Evolutionary conservation across 306 rosid genomes (phyloP).

Genomic region (Prunus persica): Prunus_persica_NCBIv2 NC_034011.1:2537001-2537500

Average conservation of each 20-base stretch:
- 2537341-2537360: neutral
- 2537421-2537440: slow-evolving; percentile 42
- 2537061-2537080: too few relatives aligned
- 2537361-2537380: neutral
- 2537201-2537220: too few relatives aligned
- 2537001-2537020: too few relatives aligned
- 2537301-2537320: neutral
- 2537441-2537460: slow-evolving; percentile 58
- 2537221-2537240: too few relatives aligned
- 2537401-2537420: slow-evolving; percentile 37
- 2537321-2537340: neutral
- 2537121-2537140: too few relatives aligned
- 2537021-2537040: too few relatives aligned
- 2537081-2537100: too few relatives aligned
- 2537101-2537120: too few relatives aligned
- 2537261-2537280: neutral
- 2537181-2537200: too few relatives aligned
- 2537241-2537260: neutral
- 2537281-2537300: neutral
- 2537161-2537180: too few relatives aligned
- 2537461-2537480: slow-evolving; percentile 80
- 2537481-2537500: slow-evolving; percentile 60
- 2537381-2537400: slow-evolving; percentile 52
- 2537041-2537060: too few relatives aligned
- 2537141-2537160: too few relatives aligned